Conservation (phyloP, 306 rosid genomes). For the Trifolium subterraneum region DNA sequence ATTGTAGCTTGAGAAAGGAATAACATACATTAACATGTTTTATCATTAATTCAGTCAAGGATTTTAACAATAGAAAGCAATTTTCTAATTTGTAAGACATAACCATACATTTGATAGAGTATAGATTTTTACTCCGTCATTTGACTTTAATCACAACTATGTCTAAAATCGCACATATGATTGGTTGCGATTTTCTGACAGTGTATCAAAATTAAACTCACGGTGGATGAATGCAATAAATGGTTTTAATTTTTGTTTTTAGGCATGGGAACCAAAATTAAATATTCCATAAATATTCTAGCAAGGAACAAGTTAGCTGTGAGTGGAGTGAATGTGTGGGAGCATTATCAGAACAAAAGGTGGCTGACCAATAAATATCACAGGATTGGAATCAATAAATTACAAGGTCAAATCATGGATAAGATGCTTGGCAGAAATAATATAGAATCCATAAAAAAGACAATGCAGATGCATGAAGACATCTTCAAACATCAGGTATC, state of each 20-base stretch:
- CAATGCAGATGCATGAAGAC: slow-evolving; percentile 90
- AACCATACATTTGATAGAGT: too few relatives aligned
- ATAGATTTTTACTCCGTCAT: too few relatives aligned
- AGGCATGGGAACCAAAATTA: slow-evolving; percentile 92
- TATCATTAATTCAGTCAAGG: too few relatives aligned
- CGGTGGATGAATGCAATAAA: neutral
- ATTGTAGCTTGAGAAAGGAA: too few relatives aligned
- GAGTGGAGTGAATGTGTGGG: slow-evolving; percentile 73
- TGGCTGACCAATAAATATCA: slow-evolving; percentile 46
- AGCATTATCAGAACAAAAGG: slow-evolving; percentile 55
- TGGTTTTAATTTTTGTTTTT: neutral
- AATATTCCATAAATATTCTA: slow-evolving; percentile 66
- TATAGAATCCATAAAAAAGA: slow-evolving; percentile 66
- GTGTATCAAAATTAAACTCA: too few relatives aligned
- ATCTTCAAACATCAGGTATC: slow-evolving; percentile 85
- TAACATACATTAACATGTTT: too few relatives aligned
- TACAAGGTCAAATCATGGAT: slow-evolving; percentile 59
- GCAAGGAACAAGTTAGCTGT: slow-evolving; percentile 58
- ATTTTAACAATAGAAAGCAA: too few relatives aligned
- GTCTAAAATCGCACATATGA: too few relatives aligned
- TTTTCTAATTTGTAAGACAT: too few relatives aligned
- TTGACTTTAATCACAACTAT: too few relatives aligned
- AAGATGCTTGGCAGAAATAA: slow-evolving; percentile 65
- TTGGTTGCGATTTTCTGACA: neutral
- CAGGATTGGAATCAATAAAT: slow-evolving; percentile 44